phyloP scores from a whole-genome alignment of 345 rosid species.

The Sapria himalayana region DNA sequence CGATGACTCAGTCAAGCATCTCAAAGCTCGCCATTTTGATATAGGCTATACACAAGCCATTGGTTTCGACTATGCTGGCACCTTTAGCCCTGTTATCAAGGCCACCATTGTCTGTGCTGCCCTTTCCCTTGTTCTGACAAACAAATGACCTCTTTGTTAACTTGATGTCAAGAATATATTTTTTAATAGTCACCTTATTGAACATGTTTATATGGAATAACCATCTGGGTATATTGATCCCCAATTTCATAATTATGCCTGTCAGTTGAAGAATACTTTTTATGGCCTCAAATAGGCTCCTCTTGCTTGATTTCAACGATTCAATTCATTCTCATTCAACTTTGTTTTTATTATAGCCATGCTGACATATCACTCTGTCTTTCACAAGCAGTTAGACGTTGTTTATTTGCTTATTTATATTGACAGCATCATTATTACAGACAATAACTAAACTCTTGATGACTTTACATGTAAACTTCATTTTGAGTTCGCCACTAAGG shows the following conservation, averaged over 20 bases:
- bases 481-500: not conserved
- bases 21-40: not conserved
- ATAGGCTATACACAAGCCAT: not conserved
- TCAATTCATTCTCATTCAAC: not conserved
- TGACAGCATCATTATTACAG: not conserved
- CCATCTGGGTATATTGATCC: not conserved
- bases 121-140: not conserved
- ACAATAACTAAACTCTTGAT: not conserved
- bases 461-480: not conserved
- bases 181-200: not conserved
- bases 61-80: constrained; percentile 5
- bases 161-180: constrained; percentile 3
- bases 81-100: constrained; percentile 5
- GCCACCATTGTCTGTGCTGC: not conserved
- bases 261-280: constrained; percentile 1
- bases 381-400: not conserved
- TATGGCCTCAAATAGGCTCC: too few species aligned
- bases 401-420: too few species aligned
- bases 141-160: not conserved
- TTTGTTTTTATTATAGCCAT: not conserved
- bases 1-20: not conserved
- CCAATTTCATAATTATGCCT: not conserved
- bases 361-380: not conserved
- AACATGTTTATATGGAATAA: constrained; percentile 4
- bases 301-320: constrained; percentile 2